Conservation (phyloP, 257 asterid genomes). For the Prunella vulgaris region DNA sequence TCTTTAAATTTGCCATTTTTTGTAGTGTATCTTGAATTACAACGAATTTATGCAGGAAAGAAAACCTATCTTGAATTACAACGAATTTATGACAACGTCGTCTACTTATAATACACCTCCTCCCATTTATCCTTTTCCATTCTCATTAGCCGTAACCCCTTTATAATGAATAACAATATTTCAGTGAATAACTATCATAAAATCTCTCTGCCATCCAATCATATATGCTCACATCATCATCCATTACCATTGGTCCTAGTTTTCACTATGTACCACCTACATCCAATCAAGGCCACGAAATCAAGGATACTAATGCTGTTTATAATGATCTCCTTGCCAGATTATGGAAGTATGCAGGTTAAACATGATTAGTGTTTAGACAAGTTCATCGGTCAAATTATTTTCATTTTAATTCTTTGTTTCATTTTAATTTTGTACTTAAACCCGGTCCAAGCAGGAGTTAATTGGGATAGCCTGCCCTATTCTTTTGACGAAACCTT, state of each 20-base stretch:
- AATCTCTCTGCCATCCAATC: constrained; percentile 19
- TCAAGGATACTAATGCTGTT: constrained; percentile 26
- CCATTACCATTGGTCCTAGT: too few species aligned
- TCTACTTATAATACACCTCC: not conserved
- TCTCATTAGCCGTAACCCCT: constrained; percentile 26
- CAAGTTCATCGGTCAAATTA: too few species aligned
- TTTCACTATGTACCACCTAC: constrained; percentile 15
- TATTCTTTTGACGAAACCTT: too few species aligned
- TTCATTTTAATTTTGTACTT: too few species aligned
- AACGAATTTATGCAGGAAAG: too few species aligned
- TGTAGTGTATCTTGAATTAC: too few species aligned
- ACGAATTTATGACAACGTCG: not conserved
- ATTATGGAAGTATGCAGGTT: too few species aligned
- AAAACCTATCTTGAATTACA: not conserved
- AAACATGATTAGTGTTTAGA: too few species aligned
- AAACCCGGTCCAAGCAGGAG: too few species aligned
- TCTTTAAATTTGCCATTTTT: too few species aligned
- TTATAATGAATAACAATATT: constrained; percentile 16
- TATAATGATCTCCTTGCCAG: not conserved
- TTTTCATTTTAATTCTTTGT: too few species aligned
- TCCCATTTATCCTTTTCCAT: not conserved
- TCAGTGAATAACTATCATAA: constrained; percentile 17
- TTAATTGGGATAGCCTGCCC: too few species aligned
- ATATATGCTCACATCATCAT: constrained; percentile 13
- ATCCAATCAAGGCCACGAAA: constrained; percentile 19